Conservation (phyloP, 768 basidiomycete genomes). For the Wakefieldia striispora region DNA sequence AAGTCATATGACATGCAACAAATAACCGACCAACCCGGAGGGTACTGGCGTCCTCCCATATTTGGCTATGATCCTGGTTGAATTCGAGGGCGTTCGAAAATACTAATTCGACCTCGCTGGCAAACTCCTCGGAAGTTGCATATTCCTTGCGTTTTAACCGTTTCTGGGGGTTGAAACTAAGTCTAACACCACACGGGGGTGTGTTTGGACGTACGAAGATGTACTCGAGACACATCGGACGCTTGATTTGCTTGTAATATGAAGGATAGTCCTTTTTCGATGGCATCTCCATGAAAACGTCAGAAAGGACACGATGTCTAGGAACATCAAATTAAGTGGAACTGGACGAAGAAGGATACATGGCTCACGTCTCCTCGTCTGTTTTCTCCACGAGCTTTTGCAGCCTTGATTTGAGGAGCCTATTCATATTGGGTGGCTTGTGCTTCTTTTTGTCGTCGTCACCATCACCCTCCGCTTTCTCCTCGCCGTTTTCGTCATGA, state of each 20-base stretch:
- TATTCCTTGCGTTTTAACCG: slow-evolving; percentile 82
- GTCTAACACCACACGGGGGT: not conserved
- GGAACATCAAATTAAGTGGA: not conserved
- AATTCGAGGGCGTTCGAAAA: slow-evolving; percentile 88
- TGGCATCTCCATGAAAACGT: slow-evolving; percentile 83
- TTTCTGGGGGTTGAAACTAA: slow-evolving; percentile 48
- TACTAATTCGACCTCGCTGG: slow-evolving; percentile 84
- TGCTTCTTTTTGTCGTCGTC: slow-evolving; percentile 46
- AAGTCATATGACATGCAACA: slow-evolving; percentile 5
- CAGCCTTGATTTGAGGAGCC: slow-evolving; percentile 64
- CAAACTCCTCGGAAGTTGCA: slow-evolving; percentile 61
- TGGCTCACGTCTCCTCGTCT: slow-evolving; percentile 59
- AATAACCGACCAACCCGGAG: slow-evolving; percentile 51
- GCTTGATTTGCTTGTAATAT: slow-evolving; percentile 79
- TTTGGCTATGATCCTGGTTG: slow-evolving; percentile 80
- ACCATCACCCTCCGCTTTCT: slow-evolving; percentile 41
- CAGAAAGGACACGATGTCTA: slow-evolving; percentile 67
- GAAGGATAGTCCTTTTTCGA: slow-evolving; percentile 73
- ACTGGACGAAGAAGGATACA: not conserved
- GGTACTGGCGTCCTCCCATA: slow-evolving; percentile 74
- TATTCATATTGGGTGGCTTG: slow-evolving; percentile 62
- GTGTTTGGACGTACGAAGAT: slow-evolving; percentile 58
- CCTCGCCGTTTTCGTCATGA: slow-evolving; percentile 38
- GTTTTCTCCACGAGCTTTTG: slow-evolving; percentile 73
- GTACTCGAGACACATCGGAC: slow-evolving; percentile 73